These are phyloP conservation scores for Cinnamomum chago DNA, from an alignment of 164 flowering plant species.

Conservation along the genomic window DNA sequence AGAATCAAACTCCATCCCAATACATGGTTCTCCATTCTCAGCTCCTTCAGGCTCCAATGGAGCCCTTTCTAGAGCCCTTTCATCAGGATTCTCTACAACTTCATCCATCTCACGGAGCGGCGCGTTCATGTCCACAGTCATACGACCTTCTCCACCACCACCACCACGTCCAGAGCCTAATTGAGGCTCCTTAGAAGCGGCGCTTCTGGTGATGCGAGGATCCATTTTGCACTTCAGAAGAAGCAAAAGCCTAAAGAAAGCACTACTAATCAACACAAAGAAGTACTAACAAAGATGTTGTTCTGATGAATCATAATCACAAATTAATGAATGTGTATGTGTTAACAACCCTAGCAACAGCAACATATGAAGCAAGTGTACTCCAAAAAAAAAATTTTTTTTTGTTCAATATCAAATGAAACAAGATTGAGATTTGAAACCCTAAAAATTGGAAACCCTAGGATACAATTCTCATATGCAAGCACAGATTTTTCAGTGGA, in stretches of 20 bases:
- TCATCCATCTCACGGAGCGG: slow-evolving; percentile 2
- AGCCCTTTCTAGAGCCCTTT: background rate
- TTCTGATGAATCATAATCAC: background rate
- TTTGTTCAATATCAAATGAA: too few relatives aligned
- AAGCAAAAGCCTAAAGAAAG: background rate
- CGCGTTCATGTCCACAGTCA: slow-evolving; percentile 5
- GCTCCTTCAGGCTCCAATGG: background rate
- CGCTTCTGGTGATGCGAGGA: background rate
- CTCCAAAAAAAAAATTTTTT: too few relatives aligned
- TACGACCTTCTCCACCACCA: background rate
- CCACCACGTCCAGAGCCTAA: background rate
- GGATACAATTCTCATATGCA: too few relatives aligned
- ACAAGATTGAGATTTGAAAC: background rate
- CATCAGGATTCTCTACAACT: background rate
- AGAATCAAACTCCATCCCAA: slow-evolving; percentile 34
- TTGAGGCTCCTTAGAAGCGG: background rate
- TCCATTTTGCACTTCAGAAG: background rate
- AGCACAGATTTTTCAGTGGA: too few relatives aligned
- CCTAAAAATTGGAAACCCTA: background rate
- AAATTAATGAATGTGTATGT: too few relatives aligned
- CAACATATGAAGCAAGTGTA: too few relatives aligned
- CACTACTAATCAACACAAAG: background rate
- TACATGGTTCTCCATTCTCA: slow-evolving; percentile 31
- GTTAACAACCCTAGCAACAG: too few relatives aligned
- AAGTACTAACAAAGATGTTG: background rate